Conservation (phyloP, 1,139 yeast genomes). For the Torulaspora globosa region DNA sequence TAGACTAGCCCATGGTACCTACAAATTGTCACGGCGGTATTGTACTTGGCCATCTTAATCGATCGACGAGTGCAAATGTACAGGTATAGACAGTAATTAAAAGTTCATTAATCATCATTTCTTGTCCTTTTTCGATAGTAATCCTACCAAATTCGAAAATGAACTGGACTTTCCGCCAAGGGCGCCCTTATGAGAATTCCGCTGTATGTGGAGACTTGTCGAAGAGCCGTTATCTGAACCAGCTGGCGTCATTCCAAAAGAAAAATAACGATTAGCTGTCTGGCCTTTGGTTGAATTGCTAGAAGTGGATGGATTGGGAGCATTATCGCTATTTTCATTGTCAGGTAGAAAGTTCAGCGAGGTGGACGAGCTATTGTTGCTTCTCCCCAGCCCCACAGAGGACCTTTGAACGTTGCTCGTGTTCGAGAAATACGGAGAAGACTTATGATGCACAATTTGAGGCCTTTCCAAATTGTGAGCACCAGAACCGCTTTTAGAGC, state of each 20-base stretch:
- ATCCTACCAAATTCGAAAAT: constrained; percentile 20
- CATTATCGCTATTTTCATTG: constrained; percentile 14
- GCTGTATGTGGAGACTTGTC: constrained; percentile 13
- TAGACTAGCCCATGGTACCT: background rate
- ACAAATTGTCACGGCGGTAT: background rate
- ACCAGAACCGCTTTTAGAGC: constrained; percentile 7
- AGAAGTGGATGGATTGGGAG: constrained; percentile 11
- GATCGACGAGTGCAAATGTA: background rate
- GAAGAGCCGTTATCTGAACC: constrained; percentile 14
- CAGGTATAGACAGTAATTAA: background rate
- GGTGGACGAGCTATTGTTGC: constrained; percentile 25
- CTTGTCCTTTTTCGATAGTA: constrained; percentile 20
- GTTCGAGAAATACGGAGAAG: constrained; percentile 19
- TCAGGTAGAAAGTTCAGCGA: constrained; percentile 21
- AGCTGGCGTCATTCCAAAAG: constrained; percentile 31
- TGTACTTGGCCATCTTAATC: background rate
- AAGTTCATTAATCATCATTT: constrained; percentile 7
- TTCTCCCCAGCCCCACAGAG: constrained; percentile 22
- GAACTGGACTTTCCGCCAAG: constrained; percentile 20
- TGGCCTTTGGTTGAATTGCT: constrained; percentile 18
- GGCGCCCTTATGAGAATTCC: constrained; percentile 11
- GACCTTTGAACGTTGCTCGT: constrained; percentile 19
- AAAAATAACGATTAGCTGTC: constrained; percentile 23
- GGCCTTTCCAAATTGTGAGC: constrained; percentile 21
- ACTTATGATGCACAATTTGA: constrained; percentile 20